Conservation (phyloP, 2,329 filamentous ascomycete species). For the Alternaria gaisen region DNA sequence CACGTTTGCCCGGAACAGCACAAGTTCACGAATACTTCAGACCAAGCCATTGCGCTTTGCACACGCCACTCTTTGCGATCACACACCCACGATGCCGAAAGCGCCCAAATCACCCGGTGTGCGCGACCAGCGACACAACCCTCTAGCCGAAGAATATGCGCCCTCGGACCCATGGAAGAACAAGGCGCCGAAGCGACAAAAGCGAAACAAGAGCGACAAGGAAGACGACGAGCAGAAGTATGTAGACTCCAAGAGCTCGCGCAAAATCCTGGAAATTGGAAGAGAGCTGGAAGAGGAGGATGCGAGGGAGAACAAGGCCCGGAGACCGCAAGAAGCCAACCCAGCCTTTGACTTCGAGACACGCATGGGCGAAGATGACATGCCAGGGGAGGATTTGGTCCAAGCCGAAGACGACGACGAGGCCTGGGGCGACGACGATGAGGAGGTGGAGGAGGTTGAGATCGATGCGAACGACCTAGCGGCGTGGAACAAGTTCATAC, state of each 20-base stretch:
- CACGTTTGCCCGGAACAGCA: neutral
- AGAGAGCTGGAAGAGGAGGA: conserved; percentile 89
- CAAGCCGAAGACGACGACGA: conserved; percentile 61
- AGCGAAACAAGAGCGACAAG: conserved; percentile 64
- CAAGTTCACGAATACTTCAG: neutral
- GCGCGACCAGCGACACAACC: conserved; percentile 80
- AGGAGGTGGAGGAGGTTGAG: conserved; percentile 74
- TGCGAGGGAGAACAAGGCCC: conserved; percentile 59
- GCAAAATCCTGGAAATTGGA: conserved; percentile 88
- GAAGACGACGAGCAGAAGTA: conserved; percentile 70
- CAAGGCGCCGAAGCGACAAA: conserved; percentile 71
- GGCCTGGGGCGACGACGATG: conserved; percentile 82
- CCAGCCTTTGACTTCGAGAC: conserved; percentile 82
- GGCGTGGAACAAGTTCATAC: conserved; percentile 90
- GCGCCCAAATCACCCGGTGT: conserved; percentile 65
- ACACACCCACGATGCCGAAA: conserved; percentile 75
- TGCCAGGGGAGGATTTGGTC: conserved; percentile 58
- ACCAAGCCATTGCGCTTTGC: too few relatives aligned
- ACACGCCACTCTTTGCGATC: neutral
- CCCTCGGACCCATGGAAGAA: conserved; percentile 74
- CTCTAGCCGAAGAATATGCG: conserved; percentile 87
- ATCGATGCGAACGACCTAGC: conserved; percentile 89
- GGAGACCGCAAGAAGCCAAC: conserved; percentile 59
- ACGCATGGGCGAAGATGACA: conserved; percentile 67
- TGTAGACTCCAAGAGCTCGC: conserved; percentile 86